These are phyloP conservation scores for Phoenix roebelenii DNA, from an alignment of 176 grass and related monocot genomes.

Conservation along the genomic window DNA sequence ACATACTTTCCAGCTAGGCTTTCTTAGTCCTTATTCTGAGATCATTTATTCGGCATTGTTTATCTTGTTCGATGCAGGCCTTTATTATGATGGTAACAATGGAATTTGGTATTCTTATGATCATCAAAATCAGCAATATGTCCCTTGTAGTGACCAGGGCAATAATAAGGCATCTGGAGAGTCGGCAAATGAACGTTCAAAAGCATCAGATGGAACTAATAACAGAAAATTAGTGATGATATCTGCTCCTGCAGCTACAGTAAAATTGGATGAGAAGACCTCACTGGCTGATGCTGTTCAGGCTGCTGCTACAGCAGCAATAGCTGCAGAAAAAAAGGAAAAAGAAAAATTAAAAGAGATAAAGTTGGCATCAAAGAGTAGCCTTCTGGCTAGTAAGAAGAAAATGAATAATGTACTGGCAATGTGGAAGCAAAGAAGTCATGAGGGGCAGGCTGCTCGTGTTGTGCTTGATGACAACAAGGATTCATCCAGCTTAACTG, in stretches of 20 bases:
- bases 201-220: slow-evolving; percentile 43
- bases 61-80: slow-evolving; percentile 39
- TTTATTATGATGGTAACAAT: slow-evolving; percentile 92
- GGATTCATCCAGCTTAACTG: slow-evolving; percentile 30
- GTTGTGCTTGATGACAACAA: slow-evolving; percentile 58
- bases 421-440: slow-evolving; percentile 97
- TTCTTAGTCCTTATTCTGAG: not conserved
- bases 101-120: slow-evolving; percentile 81
- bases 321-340: slow-evolving; percentile 95
- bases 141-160: slow-evolving; percentile 57
- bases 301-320: slow-evolving; percentile 79
- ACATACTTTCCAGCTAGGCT: not conserved
- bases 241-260: slow-evolving; percentile 70
- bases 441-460: slow-evolving; percentile 62
- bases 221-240: slow-evolving; percentile 84
- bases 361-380: slow-evolving; percentile 74
- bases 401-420: slow-evolving; percentile 99
- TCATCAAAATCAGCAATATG: slow-evolving; percentile 80
- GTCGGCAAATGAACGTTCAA: slow-evolving; percentile 37
- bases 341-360: slow-evolving; percentile 93
- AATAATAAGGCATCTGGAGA: slow-evolving; percentile 41
- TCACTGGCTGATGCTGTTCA: slow-evolving; percentile 78
- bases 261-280: slow-evolving; percentile 69
- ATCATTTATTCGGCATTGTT: no score
- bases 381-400: slow-evolving; percentile 88